Conservation (phyloP, 306 rosid species). For the Dicorynia guianensis region DNA sequence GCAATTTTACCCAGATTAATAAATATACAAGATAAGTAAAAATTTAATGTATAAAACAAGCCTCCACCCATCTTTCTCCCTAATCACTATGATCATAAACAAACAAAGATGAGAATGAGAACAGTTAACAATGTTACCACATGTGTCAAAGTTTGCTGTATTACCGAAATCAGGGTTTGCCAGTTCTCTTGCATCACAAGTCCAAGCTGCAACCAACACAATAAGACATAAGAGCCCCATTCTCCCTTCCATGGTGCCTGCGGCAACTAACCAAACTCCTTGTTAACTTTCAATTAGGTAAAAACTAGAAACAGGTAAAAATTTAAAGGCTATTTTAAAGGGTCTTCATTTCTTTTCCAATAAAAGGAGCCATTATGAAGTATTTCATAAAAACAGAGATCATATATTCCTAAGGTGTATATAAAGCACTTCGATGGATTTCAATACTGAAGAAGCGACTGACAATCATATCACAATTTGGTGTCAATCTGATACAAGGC, state of each 20-base stretch:
- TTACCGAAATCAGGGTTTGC: slow-evolving; percentile 11
- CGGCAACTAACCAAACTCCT: slow-evolving; percentile 5
- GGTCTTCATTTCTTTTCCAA: too few relatives aligned
- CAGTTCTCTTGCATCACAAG: slow-evolving; percentile 56
- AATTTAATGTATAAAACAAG: background rate
- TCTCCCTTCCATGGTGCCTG: slow-evolving; percentile 68
- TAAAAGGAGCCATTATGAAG: too few relatives aligned
- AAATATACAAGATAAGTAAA: background rate
- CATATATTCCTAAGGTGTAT: background rate
- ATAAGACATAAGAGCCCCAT: slow-evolving; percentile 61
- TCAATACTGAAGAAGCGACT: background rate
- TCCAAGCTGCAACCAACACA: slow-evolving; percentile 63
- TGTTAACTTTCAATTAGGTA: background rate
- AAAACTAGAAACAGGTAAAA: background rate
- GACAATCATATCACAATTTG: slow-evolving; percentile 13
- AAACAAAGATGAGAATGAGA: background rate
- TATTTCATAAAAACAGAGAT: background rate
- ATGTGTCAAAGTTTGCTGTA: background rate
- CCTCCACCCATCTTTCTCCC: background rate
- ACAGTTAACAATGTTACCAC: slow-evolving; percentile 29
- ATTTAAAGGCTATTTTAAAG: background rate
- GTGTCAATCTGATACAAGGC: slow-evolving; percentile 1
- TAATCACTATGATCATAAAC: slow-evolving; percentile 12
- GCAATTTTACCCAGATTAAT: background rate
- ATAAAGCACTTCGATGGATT: background rate